phyloP scores from a whole-genome alignment of 2,329 filamentous ascomycete genomes.

The Cladobotryum protrusum region DNA sequence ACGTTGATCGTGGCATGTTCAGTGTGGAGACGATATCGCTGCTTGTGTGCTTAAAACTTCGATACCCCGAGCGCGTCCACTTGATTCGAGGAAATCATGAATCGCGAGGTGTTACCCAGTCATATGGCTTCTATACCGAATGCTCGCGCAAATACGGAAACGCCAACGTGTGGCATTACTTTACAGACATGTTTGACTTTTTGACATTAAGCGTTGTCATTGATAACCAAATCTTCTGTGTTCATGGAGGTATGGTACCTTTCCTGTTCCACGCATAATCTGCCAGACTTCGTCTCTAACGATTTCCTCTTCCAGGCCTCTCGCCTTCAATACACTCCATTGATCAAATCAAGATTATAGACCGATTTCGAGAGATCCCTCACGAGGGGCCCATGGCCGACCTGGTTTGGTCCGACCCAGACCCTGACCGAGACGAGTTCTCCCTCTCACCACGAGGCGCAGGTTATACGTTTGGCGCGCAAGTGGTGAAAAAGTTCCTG shows the following conservation, averaged over 20 bases:
- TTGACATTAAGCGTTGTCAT: slow-evolving; percentile 95
- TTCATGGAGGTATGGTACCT: slow-evolving; percentile 67
- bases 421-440: slow-evolving; percentile 96
- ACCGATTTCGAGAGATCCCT: slow-evolving; percentile 95
- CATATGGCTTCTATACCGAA: slow-evolving; percentile 98
- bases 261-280: neutral
- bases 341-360: slow-evolving; percentile 99
- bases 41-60: slow-evolving; percentile 91
- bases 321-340: slow-evolving; percentile 94
- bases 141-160: slow-evolving; percentile 98
- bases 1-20: slow-evolving; percentile 97
- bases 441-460: slow-evolving; percentile 87
- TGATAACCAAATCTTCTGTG: slow-evolving; percentile 98
- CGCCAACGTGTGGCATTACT: slow-evolving; percentile 98
- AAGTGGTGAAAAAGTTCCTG: slow-evolving; percentile 97
- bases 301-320: slow-evolving; percentile 47
- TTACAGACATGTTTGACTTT: slow-evolving; percentile 99
- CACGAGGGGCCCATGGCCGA: slow-evolving; percentile 99
- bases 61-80: slow-evolving; percentile 93
- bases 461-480: slow-evolving; percentile 94
- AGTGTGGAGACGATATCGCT: slow-evolving; percentile 98
- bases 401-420: slow-evolving; percentile 95
- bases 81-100: slow-evolving; percentile 98
- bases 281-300: neutral
- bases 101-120: slow-evolving; percentile 94